phyloP scores from a whole-genome alignment of 2,329 filamentous ascomycete genomes.

The Colletotrichum lupini region DNA sequence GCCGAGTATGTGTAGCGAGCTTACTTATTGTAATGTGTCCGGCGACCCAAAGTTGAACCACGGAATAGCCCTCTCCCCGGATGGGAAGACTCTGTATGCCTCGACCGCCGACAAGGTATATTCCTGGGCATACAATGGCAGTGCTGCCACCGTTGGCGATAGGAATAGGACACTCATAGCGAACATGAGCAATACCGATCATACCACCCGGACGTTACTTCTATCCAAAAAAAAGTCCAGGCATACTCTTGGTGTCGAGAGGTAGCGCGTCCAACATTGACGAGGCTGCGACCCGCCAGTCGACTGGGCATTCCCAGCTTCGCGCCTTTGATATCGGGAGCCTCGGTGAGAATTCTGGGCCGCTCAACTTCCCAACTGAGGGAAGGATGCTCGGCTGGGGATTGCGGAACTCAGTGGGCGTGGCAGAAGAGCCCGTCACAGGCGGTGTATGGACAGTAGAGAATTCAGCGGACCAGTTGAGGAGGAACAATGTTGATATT shows the following conservation, averaged over 20 bases:
- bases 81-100: constrained; percentile 58
- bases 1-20: background rate
- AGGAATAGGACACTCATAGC: constrained; percentile 60
- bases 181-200: constrained; percentile 67
- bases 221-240: constrained; percentile 61
- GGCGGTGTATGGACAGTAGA: constrained; percentile 69
- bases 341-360: constrained; percentile 32
- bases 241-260: constrained; percentile 69
- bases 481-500: constrained; percentile 64
- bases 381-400: constrained; percentile 69
- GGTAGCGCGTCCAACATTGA: constrained; percentile 72
- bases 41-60: constrained; percentile 55
- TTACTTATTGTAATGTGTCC: background rate
- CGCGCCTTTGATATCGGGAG: constrained; percentile 56
- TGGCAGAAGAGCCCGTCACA: constrained; percentile 66
- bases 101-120: constrained; percentile 65
- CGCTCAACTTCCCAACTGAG: constrained; percentile 56
- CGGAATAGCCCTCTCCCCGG: constrained; percentile 50
- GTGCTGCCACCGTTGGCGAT: constrained; percentile 53
- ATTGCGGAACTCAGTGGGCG: constrained; percentile 75
- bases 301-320: constrained; percentile 69
- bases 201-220: constrained; percentile 72
- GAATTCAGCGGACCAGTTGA: constrained; percentile 72
- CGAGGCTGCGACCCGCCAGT: constrained; percentile 55
- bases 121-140: constrained; percentile 69